Percentiles rank a stretch among this genome's conserved stretches.
These are phyloP conservation scores for Spizellomyces sp. DNA, from an alignment of 192 early-diverging fungal genomes.

Conservation along the genomic window DNA sequence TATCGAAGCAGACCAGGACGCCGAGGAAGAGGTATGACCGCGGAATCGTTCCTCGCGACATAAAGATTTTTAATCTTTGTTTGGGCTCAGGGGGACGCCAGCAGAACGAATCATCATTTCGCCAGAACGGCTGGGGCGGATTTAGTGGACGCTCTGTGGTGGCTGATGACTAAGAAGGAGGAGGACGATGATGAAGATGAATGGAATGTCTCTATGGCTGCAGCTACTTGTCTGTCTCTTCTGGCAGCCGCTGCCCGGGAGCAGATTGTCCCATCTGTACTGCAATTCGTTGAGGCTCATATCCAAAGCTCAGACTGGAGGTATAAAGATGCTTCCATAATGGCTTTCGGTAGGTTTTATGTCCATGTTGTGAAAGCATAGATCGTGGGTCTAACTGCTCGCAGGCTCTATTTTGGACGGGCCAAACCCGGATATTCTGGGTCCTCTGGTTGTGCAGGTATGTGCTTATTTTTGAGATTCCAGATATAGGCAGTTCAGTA, in stretches of 20 bases:
- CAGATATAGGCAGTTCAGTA: not conserved
- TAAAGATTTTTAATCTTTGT: not conserved
- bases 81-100: constrained; percentile 18
- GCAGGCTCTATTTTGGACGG: constrained; percentile 93
- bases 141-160: constrained; percentile 83
- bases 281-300: constrained; percentile 88
- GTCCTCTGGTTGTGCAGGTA: constrained; percentile 33
- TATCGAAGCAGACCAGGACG: constrained; percentile 61
- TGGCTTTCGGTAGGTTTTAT: constrained; percentile 80
- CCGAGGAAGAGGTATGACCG: constrained; percentile 19
- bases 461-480: not conserved
- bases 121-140: constrained; percentile 75
- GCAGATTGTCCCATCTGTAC: constrained; percentile 77
- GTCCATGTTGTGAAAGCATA: not conserved
- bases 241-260: constrained; percentile 84
- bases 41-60: not conserved
- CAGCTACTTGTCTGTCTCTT: constrained; percentile 90
- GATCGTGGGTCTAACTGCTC: constrained; percentile 2
- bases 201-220: constrained; percentile 98
- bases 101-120: constrained; percentile 64
- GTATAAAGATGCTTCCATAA: constrained; percentile 93
- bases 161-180: constrained; percentile 92
- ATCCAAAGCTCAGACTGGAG: constrained; percentile 89
- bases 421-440: constrained; percentile 51
- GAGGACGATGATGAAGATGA: constrained; percentile 99